Evolutionary conservation across 371 early-diverging fungal species (phyloP).

Genomic region (Zopfochytrium polystomum): DNA sequence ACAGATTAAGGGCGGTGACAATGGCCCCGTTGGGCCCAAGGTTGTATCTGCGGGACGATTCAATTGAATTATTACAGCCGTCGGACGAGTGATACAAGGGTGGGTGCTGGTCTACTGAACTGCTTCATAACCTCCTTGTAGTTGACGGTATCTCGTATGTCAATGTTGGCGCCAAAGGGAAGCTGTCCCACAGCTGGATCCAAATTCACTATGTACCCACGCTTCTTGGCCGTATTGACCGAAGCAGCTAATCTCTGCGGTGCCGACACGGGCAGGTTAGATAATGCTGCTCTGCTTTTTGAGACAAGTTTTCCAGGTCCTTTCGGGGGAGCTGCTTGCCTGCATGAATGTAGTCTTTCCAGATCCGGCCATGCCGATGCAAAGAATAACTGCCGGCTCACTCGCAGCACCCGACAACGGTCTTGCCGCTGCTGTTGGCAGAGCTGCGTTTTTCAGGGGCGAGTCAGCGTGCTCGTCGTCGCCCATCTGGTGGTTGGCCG

Average conservation of each 20-base stretch:
- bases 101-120: constrained; percentile 60
- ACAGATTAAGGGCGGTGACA: constrained; percentile 94
- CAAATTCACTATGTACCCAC: constrained; percentile 92
- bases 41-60: constrained; percentile 80
- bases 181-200: constrained; percentile 96
- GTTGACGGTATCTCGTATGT: constrained; percentile 97
- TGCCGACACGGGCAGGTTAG: background rate
- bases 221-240: constrained; percentile 68
- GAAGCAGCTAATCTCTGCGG: constrained; percentile 82
- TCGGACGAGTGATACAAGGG: background rate
- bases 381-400: constrained; percentile 77
- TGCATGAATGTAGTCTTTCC: constrained; percentile 99
- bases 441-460: constrained; percentile 15
- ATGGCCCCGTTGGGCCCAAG: constrained; percentile 99
- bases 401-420: background rate
- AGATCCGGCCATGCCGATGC: constrained; percentile 97
- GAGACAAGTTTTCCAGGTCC: background rate
- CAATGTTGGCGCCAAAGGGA: constrained; percentile 95
- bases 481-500: background rate
- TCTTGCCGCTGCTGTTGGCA: constrained; percentile 1
- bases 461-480: constrained; percentile 7
- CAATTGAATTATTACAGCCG: constrained; percentile 4
- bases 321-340: constrained; percentile 45
- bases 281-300: background rate
- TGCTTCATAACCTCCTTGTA: constrained; percentile 99